Conservation (phyloP, 2,329 filamentous ascomycete species). For the Nannizzia gypsea region DNA sequence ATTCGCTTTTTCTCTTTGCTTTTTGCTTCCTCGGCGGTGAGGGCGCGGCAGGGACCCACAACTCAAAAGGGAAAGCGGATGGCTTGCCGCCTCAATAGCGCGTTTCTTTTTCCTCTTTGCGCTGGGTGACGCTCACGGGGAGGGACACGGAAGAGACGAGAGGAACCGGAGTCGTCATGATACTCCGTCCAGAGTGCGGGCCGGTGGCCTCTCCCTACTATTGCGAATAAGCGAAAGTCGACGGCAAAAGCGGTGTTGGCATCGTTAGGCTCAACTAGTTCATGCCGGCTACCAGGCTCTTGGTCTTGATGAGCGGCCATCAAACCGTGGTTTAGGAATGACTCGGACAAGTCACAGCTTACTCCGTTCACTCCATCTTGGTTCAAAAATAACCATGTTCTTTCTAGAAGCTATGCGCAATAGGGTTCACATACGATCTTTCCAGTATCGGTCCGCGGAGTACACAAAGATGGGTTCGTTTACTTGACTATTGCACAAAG, state of each 20-base stretch:
- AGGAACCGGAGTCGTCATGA: too few relatives aligned
- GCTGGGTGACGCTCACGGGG: background rate
- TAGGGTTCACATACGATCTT: too few relatives aligned
- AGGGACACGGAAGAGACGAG: too few relatives aligned
- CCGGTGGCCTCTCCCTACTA: too few relatives aligned
- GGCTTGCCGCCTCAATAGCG: background rate
- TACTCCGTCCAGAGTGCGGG: too few relatives aligned
- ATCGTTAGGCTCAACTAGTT: background rate
- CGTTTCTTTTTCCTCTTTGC: background rate
- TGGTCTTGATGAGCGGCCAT: background rate
- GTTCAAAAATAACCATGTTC: too few relatives aligned
- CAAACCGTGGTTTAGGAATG: background rate
- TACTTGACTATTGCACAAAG: too few relatives aligned
- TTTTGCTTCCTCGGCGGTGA: background rate
- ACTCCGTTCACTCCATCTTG: too few relatives aligned
- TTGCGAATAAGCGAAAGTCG: background rate
- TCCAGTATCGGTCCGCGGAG: too few relatives aligned
- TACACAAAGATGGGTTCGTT: too few relatives aligned
- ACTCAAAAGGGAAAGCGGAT: slow-evolving; percentile 1
- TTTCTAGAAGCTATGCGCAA: too few relatives aligned
- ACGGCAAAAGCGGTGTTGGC: background rate
- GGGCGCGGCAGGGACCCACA: background rate
- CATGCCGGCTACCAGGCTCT: background rate
- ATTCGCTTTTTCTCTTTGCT: background rate
- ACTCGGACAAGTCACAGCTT: background rate